Evolutionary conservation across 176 grass and related monocot genomes (phyloP), one percentile per base, ranked within the genome.

Genomic region (Secale cereale): DNA sequence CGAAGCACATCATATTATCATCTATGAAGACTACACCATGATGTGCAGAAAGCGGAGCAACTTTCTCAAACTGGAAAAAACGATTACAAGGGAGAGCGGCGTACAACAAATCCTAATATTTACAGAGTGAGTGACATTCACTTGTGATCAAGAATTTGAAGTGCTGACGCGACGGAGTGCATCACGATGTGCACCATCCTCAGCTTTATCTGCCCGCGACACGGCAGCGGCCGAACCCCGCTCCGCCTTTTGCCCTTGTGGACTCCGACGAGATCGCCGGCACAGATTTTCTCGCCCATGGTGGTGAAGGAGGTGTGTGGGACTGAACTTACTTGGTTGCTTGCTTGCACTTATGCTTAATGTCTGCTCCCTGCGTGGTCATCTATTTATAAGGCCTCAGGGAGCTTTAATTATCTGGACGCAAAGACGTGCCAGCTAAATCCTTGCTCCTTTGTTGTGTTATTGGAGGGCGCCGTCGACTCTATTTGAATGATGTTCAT

Each of bases 131-230:
- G 17, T 57, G 12, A 29, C 43, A 36, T 86, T 88, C 69, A 90
- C 74, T 93, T 93, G 3, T 85, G 74, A 76, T 86, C 23, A 27
- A 89, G 87, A 76, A 33, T 79, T 10, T 52, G 68, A 16, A 54
- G 50, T 0, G 75, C 52, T 0, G 82, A 93, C 22, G 69, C 22
- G 14, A 90, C 76, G 88, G n/a, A 70, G 59, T 79, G 85, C 67
- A 59, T 43, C 59, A 84, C 79, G 29, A 87, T 72, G 74, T 78
- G 82, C 9, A 41, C 86, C 19, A 93, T 93, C 86, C 86, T 88
- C 35, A 29, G 61, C 86, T 93, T 93, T 11, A 90, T 80, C 6
- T 93, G 86, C 17, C 88, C 91, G 4, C 86, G 82, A 9, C 79
- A 63, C 11, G 81, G 82, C 33, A 13, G 12, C 2, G 40, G 79